These are phyloP conservation scores for Eutypa lata DNA, from an alignment of 2,329 filamentous ascomycete species.

Conservation along the genomic window DNA sequence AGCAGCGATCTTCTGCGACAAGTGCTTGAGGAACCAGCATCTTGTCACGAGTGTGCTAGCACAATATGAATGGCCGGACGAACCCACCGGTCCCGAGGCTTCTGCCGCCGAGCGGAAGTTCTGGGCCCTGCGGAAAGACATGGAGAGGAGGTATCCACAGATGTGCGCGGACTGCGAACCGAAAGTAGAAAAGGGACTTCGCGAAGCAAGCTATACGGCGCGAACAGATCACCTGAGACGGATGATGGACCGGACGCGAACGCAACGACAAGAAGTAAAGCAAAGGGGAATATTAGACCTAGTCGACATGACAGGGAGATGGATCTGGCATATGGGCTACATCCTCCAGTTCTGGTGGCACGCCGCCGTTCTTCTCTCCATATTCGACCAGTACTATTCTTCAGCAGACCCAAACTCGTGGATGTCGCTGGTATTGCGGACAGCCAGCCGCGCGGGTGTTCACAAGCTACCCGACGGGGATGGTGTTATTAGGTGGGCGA, in stretches of 20 bases:
- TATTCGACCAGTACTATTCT: constrained; percentile 16
- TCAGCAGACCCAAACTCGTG: constrained; percentile 9
- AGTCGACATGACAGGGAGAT: constrained; percentile 39
- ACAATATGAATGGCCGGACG: constrained; percentile 71
- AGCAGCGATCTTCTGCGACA: constrained; percentile 60
- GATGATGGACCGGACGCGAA: constrained; percentile 65
- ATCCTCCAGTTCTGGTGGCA: constrained; percentile 45
- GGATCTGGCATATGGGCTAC: constrained; percentile 46
- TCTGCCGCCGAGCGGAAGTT: constrained; percentile 64
- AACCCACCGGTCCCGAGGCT: constrained; percentile 66
- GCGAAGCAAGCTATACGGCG: constrained; percentile 72
- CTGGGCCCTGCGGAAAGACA: constrained; percentile 64
- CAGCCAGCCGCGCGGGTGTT: constrained; percentile 12
- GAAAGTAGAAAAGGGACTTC: constrained; percentile 66
- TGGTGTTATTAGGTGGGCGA: constrained; percentile 42
- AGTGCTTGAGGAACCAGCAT: constrained; percentile 85
- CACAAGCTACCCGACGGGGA: constrained; percentile 39
- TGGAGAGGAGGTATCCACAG: constrained; percentile 85
- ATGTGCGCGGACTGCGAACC: constrained; percentile 80
- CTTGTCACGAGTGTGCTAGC: constrained; percentile 73
- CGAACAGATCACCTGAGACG: constrained; percentile 77
- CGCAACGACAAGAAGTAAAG: constrained; percentile 39
- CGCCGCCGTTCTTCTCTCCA: constrained; percentile 28
- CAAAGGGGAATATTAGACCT: constrained; percentile 39
- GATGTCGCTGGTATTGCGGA: constrained; percentile 11